Base-by-base conservation (phyloP, 768 basidiomycete species). In the Kwoniella newhampshirensis region DNA sequence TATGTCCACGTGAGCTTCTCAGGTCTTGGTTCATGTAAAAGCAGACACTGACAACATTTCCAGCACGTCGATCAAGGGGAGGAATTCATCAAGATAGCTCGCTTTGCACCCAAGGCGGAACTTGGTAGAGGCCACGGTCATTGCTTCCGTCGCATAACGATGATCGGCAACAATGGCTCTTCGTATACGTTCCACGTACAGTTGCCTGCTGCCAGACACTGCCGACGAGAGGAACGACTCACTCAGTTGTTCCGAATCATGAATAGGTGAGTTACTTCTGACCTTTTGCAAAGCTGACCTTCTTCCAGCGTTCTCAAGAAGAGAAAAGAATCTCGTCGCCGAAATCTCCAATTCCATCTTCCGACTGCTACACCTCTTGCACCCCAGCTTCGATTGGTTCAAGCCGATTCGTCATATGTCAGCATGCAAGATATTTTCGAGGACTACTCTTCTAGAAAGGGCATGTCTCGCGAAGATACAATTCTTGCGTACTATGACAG, bases 41-140 rank as follows among this genome's bases (percentile, higher is more conserved):
- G 35, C 27, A 52, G 4, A 45, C 23, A 21, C 27, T 43, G 26
- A 12, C 43, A 1, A n/a, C n/a, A n/a, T n/a, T n/a, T 15, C 13
- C 68, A 96, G 92, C 92, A 98, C 72, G 91, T 93, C 75, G 94
- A 99, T 75, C 89, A 82, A 67, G 91, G 91, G 72, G 87, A 88
- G 66, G 87, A 88, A 64, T 96, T 98, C 67, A 82, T 89, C 56
- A 84, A 88, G 61, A 91, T 99, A 40, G 85, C 86, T 63, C 89
- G 91, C 75, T 96, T 98, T 73, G 85, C 84, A 20, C 85, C 91
- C 12, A 88, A 87, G 67, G 88, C 91, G 66, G 94, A 98, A 74
- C 87, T 92, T 51, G 89, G 86, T 63, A 85, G 93, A 44, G 85
- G 88, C 3, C 86, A 87, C 64, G 90, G 91, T 4, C 83, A 85